Evolutionary conservation across 176 grass and related monocot species (phyloP), one percentile per base, ranked within the genome.

Genomic region (Avena atlantica): DNA sequence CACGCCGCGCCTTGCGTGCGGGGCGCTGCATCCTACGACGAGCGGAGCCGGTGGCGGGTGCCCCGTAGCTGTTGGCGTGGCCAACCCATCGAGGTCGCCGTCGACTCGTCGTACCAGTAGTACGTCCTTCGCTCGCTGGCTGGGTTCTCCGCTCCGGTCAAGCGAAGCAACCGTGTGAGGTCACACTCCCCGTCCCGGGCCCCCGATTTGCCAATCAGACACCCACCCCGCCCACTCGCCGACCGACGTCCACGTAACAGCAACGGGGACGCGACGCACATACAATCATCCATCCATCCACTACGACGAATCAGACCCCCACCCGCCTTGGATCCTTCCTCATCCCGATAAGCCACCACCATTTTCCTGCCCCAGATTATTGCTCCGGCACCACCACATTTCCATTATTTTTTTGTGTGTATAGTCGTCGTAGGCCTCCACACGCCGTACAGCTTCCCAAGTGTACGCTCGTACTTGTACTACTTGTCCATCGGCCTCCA

Each of bases 201-300:
- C 64, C 66, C 31, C 31, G 2, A 5, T 44, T 48, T 45, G 69
- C 69, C 69, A 71, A 71, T 71, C 68, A 70, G 8, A 42, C 66
- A 70, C 36, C 27, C 25, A 66, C 12, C 36, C 31, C 62, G 4
- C 69, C 14, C 65, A 20, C 69, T 45, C 19, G 64, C 64, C 27
- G 27, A 34, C 64, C 64, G 64, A 34, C 64, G 64, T 67, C 37
- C 69, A 71, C 37, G 69, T 45, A 71, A 71, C 69, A 45, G 5
- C 68, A 44, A 44, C 69, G 69, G 37, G 17, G 36, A 70, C 36
- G 17, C 36, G 36, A 44, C 9, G 37, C 40, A 2, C 12, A 3
- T 48, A 4, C 8, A 5, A 71, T 45, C 1, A 5, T 9, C 45
- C 69, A 71, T 0, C 69, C 21, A 42, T 25, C 60, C 60, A 63